Conservation (phyloP, 1,139 yeast species). For the Yarrowia galli region DNA sequence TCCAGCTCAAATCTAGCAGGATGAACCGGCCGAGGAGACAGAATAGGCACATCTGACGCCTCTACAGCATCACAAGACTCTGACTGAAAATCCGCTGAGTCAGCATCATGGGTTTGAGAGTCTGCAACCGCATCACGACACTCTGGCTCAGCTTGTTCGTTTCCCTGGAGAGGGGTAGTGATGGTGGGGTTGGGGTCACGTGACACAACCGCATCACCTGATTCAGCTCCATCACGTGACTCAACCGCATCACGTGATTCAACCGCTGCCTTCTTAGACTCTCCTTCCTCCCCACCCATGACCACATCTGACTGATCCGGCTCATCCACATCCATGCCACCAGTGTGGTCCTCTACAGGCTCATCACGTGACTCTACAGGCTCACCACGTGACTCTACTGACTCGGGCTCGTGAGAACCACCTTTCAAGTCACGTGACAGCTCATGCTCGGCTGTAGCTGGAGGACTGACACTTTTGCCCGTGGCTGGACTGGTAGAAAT, state of each 20-base stretch:
- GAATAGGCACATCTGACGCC: background rate
- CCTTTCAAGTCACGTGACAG: background rate
- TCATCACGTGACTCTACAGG: no score
- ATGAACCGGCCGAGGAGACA: slow-evolving; percentile 1
- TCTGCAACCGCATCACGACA: slow-evolving; percentile 7
- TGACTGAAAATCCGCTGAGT: background rate
- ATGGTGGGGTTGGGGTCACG: background rate
- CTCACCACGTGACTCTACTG: no score
- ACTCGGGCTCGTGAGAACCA: no score
- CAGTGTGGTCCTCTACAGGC: no score
- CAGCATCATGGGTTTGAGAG: slow-evolving; percentile 9
- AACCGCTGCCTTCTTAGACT: no score
- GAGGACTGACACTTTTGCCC: slow-evolving; percentile 12
- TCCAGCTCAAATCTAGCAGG: slow-evolving; percentile 7
- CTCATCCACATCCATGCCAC: no score
- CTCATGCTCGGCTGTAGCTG: slow-evolving; percentile 1
- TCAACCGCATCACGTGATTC: background rate
- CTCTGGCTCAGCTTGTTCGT: slow-evolving; percentile 22
- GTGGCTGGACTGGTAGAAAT: background rate
- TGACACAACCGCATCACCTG: background rate
- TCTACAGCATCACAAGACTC: background rate
- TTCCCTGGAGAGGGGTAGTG: background rate
- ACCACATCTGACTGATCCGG: background rate
- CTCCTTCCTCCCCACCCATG: background rate
- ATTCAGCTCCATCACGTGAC: background rate